These are phyloP conservation scores for Dendryphion nanum DNA, from an alignment of 2,329 filamentous ascomycete genomes.

Conservation along the genomic window DNA sequence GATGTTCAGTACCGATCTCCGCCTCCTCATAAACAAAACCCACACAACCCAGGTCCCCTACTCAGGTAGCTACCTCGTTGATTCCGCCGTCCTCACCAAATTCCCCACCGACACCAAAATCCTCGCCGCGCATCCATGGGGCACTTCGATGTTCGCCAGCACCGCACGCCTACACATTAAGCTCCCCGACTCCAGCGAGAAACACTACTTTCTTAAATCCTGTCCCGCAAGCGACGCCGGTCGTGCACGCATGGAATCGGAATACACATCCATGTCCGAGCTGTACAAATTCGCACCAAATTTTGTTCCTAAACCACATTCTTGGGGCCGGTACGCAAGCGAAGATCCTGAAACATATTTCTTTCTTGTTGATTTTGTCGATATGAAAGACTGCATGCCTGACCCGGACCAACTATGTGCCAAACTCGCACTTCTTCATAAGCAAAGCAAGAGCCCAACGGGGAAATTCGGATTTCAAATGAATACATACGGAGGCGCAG, in stretches of 20 bases:
- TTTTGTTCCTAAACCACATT: constrained; percentile 11
- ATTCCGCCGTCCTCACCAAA: no score
- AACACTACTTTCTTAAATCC: no score
- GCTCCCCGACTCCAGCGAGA: no score
- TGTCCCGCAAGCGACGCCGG: neutral
- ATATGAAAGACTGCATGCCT: constrained; percentile 15
- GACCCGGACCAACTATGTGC: constrained; percentile 16
- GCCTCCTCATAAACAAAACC: no score
- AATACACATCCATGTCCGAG: constrained; percentile 3
- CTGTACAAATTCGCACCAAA: constrained; percentile 3
- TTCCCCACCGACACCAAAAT: no score
- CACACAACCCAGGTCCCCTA: no score
- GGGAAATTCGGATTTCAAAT: constrained; percentile 32
- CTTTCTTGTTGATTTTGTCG: constrained; percentile 22
- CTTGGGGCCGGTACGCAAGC: constrained; percentile 11
- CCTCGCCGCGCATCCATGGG: no score
- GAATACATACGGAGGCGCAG: constrained; percentile 22
- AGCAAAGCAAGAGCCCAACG: constrained; percentile 17
- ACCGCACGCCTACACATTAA: no score
- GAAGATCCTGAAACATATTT: constrained; percentile 36
- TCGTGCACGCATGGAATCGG: constrained; percentile 2
- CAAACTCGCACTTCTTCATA: constrained; percentile 21
- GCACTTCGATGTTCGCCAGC: no score
- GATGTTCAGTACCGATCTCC: no score
- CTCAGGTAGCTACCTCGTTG: no score